Evolutionary conservation across 2,329 filamentous ascomycete species (phyloP).

Genomic region (Orbilia oligospora): DNA sequence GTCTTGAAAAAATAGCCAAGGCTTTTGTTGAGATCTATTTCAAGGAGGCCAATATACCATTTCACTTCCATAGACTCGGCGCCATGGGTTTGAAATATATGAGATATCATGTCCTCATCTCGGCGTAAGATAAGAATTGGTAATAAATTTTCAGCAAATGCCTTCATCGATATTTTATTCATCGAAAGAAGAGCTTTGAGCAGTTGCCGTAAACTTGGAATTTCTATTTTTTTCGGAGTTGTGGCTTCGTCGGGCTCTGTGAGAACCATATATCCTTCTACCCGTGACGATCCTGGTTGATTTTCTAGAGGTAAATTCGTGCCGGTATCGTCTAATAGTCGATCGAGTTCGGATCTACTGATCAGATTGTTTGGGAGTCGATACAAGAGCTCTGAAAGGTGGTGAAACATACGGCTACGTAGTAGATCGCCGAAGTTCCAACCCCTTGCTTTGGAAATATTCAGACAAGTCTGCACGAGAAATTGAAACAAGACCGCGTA

Average conservation of each 20-base stretch:
- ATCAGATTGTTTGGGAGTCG: constrained; percentile 17
- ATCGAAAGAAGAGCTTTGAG: constrained; percentile 17
- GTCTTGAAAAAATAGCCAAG: constrained; percentile 31
- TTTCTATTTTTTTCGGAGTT: too few species aligned
- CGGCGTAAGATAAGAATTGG: constrained; percentile 26
- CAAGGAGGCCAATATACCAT: constrained; percentile 26
- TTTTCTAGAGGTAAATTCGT: background rate
- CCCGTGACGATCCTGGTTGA: background rate
- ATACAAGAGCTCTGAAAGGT: constrained; percentile 1
- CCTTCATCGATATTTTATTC: background rate
- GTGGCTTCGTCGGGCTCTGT: background rate
- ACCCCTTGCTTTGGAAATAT: background rate
- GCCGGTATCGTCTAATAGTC: background rate
- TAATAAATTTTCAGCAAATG: constrained; percentile 14
- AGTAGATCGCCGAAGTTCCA: background rate
- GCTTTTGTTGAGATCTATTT: background rate
- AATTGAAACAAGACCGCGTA: background rate
- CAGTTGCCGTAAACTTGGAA: background rate
- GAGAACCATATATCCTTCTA: background rate
- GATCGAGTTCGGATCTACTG: background rate
- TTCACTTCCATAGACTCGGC: background rate
- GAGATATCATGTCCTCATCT: constrained; percentile 23
- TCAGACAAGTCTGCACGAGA: background rate
- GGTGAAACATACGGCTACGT: background rate
- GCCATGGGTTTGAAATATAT: constrained; percentile 9